A percentile compares a stretch with the other conserved stretches of the same genome.
Conservation (phyloP, 345 rosid genomes). For the Odontarrhena argentea region DNA sequence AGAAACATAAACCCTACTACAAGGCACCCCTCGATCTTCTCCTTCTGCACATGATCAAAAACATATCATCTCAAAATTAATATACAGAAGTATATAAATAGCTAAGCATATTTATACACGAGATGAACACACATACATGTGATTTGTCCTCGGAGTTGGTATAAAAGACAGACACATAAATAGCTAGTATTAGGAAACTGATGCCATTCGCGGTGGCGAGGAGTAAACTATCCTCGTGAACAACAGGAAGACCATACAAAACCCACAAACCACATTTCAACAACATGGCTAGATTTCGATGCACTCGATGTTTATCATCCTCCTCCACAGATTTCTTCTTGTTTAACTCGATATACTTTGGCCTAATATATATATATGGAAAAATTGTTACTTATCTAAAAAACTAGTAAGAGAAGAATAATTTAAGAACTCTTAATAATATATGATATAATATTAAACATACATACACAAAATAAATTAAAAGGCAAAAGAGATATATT, state of each 20-base stretch:
- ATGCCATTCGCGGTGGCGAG: constrained; percentile 42
- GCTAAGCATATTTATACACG: no score
- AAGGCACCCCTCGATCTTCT: no score
- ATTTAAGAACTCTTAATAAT: no score
- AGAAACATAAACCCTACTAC: no score
- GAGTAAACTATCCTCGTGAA: constrained; percentile 45
- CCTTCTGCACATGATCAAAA: no score
- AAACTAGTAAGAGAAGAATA: no score
- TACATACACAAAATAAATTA: not conserved
- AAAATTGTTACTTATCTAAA: no score
- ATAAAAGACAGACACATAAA: constrained; percentile 37
- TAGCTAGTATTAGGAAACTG: constrained; percentile 38
- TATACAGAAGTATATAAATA: no score
- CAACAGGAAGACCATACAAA: constrained; percentile 51
- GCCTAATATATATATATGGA: constrained; percentile 19
- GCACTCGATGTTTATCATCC: constrained; percentile 45
- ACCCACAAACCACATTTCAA: constrained; percentile 48
- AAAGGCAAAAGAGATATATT: constrained; percentile 9
- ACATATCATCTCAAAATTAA: no score
- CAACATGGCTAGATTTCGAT: constrained; percentile 44
- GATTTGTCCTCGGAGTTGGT: not conserved
- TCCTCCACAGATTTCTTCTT: constrained; percentile 45
- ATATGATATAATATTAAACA: not conserved
- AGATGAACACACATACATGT: constrained; percentile 19
- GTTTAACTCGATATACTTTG: constrained; percentile 30